A percentile compares a stretch with the other conserved stretches of the same genome.
Evolutionary conservation across 257 asterid genomes (phyloP).

Genomic region (Apocynum venetum): DNA sequence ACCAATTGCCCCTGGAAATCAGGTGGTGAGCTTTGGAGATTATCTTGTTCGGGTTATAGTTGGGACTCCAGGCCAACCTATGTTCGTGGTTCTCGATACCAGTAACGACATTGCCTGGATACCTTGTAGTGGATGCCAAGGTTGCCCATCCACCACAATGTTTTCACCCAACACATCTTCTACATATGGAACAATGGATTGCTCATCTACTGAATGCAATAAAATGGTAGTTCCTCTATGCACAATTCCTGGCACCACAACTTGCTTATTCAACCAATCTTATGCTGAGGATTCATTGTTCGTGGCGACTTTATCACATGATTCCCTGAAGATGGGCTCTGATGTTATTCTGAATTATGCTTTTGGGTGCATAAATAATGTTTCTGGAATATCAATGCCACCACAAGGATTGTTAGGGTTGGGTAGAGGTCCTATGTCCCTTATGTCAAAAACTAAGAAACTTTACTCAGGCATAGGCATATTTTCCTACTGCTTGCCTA

Average conservation of each 20-base stretch:
- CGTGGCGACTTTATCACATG: constrained; percentile 41
- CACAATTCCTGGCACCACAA: constrained; percentile 1
- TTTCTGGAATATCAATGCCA: constrained; percentile 49
- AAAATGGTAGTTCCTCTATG: constrained; percentile 26
- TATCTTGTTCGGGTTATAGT: constrained; percentile 48
- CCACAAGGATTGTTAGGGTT: constrained; percentile 63
- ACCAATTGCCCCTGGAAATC: constrained; percentile 61
- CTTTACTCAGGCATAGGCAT: constrained; percentile 51
- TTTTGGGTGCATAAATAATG: constrained; percentile 46
- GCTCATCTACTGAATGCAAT: constrained; percentile 50
- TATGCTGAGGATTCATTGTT: constrained; percentile 56
- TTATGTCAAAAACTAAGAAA: constrained; percentile 38
- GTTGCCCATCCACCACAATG: constrained; percentile 36
- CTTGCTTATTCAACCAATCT: constrained; percentile 55
- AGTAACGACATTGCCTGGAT: constrained; percentile 63
- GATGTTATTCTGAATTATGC: constrained; percentile 42
- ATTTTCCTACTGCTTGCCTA: constrained; percentile 70
- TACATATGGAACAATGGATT: constrained; percentile 30
- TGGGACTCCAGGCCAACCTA: constrained; percentile 59
- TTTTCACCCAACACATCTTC: constrained; percentile 35
- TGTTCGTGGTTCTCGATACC: constrained; percentile 54
- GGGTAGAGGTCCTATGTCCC: constrained; percentile 65
- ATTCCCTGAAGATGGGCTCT: constrained; percentile 47
- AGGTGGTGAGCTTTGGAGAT: constrained; percentile 50
- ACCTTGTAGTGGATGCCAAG: constrained; percentile 13